Evolutionary conservation across 2,329 filamentous ascomycete genomes (phyloP), one percentile per base, ranked within the genome.

Genomic region (Ophiostoma sp.): DNA sequence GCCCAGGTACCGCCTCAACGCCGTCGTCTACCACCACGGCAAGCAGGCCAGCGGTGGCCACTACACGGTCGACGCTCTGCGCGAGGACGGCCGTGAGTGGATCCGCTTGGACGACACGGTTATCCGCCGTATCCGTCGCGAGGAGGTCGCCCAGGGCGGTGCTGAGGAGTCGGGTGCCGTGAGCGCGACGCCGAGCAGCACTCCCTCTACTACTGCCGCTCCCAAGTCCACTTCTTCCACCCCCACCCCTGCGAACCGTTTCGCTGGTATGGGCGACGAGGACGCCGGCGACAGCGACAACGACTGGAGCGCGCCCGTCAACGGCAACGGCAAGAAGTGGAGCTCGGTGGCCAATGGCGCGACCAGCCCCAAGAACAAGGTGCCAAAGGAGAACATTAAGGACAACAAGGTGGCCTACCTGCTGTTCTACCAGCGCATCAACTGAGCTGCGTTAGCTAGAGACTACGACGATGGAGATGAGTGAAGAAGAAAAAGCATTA

Each of bases 371-470:
- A 87, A 89, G 84, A 76, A 85, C 79, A 86, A 89, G 83, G 82
- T 89, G 82, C 75, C 85, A 80, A 86, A 89, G 81, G 90, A 90
- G 78, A 88, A 84, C 77, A 88, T 93, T 80, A 94, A 93, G 82
- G 95, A 98, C 82, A 97, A 95, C 86, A 97, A 97, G 86, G 95
- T 98, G 74, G 96, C 96, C 3, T 99, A 99, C 83, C 89, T 99
- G 77, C 84, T 99, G 79, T 97, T 99, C 84, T 99, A 99, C 82
- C 92, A 98, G 84, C 90, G 90, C 78, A 88, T 96, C 75, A 89
- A 77, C 72, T 72, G 42, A 68, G 45, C 22, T 11, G 36, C 3
- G 22, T 55, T 22, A 9, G 2, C 22, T 11, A 22, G 50, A 25
- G 50, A 12, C n/a, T 9, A 4, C 22, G 15, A 28, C 4, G 19